Base-by-base conservation (phyloP, 2,329 filamentous ascomycete species). In the Alternaria triticimaculans region DNA sequence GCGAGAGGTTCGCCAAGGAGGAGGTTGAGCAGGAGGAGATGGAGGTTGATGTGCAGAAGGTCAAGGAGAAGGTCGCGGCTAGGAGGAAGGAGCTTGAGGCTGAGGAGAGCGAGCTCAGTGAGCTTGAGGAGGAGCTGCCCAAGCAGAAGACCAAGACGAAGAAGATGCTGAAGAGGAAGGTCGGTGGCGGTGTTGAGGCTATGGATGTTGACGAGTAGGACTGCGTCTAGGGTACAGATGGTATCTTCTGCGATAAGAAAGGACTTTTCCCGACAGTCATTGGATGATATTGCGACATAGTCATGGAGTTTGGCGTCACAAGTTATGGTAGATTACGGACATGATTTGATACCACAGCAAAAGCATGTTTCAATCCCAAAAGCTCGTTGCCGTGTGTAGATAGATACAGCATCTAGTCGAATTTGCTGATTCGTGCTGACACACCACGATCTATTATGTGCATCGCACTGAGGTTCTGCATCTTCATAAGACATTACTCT, bases 1-100 rank as follows among this genome's bases (percentile, higher is more conserved):
- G 80, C 65, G 82, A 84, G 76, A 72, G 83, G 55, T 82, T 80
- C 63, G 79, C 78, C 44, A 78, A 79, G 48, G 72, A 80, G 71
- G 72, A 80, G 68, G 87, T 87, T 72, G 84, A 91, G 80, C 88
- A 85, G 81, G 88, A 90, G 82, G 83, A 83, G 74, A 81, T 91
- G 73, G 83, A 87, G 77, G 85, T 85, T 5, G 75, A 77, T 55
- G 68, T 76, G 14, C 69, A 77, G 30, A 74, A 71, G 60, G 74
- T 79, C 72, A 84, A 86, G 80, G 86, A 87, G 76, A 86, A 86
- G 79, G 78, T 82, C 26, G 76, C 79, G 71, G 75, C 79, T 70
- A 89, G 87, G 78, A 84, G 92, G 81, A 88, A 86, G 74, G 89
- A 86, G 82, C 88, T 91, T 84, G 83, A 83, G 78, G 81, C 91